Conservation (phyloP, 805 yeast species). For the Torulaspora gathmanii region DNA sequence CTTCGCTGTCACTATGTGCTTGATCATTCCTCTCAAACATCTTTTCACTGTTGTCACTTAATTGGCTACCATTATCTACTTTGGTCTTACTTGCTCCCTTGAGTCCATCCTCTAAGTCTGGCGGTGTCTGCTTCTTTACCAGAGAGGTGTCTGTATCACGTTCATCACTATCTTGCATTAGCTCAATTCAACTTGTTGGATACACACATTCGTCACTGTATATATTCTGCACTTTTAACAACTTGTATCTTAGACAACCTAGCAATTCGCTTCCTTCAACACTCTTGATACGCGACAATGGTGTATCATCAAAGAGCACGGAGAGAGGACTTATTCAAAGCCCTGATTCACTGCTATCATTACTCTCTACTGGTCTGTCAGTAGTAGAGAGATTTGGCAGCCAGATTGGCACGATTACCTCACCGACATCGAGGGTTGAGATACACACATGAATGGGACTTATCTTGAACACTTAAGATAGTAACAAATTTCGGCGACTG, state of each 20-base stretch:
- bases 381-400: too few relatives aligned
- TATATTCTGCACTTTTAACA: not conserved
- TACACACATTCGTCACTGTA: not conserved
- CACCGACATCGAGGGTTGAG: too few relatives aligned
- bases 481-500: too few relatives aligned
- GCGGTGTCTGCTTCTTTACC: not conserved
- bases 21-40: constrained; percentile 17
- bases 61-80: not conserved
- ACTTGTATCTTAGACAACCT: not conserved
- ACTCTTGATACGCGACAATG: not conserved
- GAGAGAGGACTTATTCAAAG: not conserved
- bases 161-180: not conserved
- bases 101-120: not conserved
- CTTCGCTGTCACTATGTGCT: constrained; percentile 38
- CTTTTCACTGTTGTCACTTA: constrained; percentile 19
- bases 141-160: not conserved
- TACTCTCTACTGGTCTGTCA: too few relatives aligned
- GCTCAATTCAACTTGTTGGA: not conserved
- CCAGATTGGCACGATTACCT: too few relatives aligned
- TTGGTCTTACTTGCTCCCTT: not conserved
- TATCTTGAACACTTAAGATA: too few relatives aligned
- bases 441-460: too few relatives aligned
- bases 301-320: not conserved
- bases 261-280: not conserved
- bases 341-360: not conserved